Conservation (phyloP, 1,284 basidiomycete species). For the Microbotryum intermedium region DNA sequence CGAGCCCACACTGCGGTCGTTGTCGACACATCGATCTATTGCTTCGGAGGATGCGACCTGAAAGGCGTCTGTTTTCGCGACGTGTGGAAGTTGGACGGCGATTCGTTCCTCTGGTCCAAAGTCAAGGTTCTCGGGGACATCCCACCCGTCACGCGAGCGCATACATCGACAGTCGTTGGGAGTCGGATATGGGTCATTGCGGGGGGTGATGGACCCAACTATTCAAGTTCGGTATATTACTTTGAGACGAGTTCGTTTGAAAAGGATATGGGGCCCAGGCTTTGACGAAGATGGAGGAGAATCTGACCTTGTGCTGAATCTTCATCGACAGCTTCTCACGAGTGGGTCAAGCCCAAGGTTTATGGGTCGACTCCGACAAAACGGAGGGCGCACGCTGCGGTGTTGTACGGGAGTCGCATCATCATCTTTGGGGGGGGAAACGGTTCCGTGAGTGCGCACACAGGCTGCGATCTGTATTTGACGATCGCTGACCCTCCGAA, state of each 20-base stretch:
- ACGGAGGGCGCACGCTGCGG: constrained; percentile 29
- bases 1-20: constrained; percentile 27
- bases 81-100: constrained; percentile 30
- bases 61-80: constrained; percentile 26
- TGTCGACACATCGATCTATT: constrained; percentile 18
- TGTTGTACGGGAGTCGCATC: constrained; percentile 21
- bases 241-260: constrained; percentile 22
- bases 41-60: constrained; percentile 31
- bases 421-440: constrained; percentile 34
- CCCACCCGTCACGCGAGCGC: constrained; percentile 19
- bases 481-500: too few species aligned
- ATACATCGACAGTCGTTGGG: constrained; percentile 14
- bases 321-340: constrained; percentile 10
- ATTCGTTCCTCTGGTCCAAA: constrained; percentile 15
- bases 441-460: constrained; percentile 4
- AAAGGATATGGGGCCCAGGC: background rate
- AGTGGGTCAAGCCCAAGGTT: constrained; percentile 20
- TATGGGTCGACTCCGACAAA: constrained; percentile 24
- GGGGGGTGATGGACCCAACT: constrained; percentile 32
- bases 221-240: constrained; percentile 29
- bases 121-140: constrained; percentile 3
- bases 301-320: background rate
- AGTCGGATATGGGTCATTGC: constrained; percentile 20
- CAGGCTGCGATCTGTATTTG: too few species aligned
- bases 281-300: background rate